Base-by-base conservation (phyloP, 345 rosid species). In the Lepidium africanum region DNA sequence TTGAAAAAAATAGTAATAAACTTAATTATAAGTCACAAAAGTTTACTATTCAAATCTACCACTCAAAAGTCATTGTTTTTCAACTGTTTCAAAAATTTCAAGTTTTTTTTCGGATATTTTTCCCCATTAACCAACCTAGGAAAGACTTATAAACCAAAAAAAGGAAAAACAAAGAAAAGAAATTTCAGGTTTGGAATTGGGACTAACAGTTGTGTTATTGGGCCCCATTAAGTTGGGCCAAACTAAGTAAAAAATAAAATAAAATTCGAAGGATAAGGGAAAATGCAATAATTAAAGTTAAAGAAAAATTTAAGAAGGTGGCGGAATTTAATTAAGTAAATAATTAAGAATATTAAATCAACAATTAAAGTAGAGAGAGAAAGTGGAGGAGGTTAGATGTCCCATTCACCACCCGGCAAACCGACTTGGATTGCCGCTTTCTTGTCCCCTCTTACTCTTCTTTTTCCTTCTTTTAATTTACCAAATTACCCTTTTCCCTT, bases 321-420 rank as follows among this genome's bases (percentile, higher is more conserved):
- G 70, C 59, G 32, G 35, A 63, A 3, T 39, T 49, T 11, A 55
- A 37, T 55, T 48, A 10, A 60, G 5, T 10, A 46, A 56, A 59
- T 3, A 63, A 53, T 72, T 72, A 63, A 62, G 8, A 56, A 46
- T 5, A 12, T 65, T 65, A 27, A 59, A 39, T 39, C 17, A 40
- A 25, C 11, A 15, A 59, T 9, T 38, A 74, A 48, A 60, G 60
- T 54, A 14, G 66, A 65, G 71, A 54, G 64, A 72, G 69, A 63
- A n/a, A 64, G 65, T 56, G 77, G 74, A 71, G 73, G 80, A 68
- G 41, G 81, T 77, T 77, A 68, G 71, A 73, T 72, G 81, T 77
- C 77, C 46, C 75, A 67, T 65, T 77, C 81, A 73, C 45, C 74
- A 67, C 74, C 78, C 81, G 81, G 75, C 81, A 77, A 77, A 67